Evolutionary conservation across 2,329 filamentous ascomycete species (phyloP).

Genomic region (Fusarium metavorans): DNA sequence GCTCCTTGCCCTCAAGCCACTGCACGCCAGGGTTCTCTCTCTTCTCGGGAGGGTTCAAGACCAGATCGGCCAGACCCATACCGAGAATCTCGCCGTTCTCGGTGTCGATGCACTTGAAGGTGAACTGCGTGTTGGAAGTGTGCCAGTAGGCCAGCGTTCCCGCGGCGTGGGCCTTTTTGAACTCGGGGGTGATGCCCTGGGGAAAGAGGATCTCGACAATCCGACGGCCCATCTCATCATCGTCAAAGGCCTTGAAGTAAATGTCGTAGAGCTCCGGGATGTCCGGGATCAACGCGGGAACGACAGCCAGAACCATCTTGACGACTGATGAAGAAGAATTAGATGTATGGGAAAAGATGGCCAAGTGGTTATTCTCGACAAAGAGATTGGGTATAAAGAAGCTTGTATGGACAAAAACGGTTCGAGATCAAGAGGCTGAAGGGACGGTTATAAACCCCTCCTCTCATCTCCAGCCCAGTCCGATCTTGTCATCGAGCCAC

Average conservation of each 20-base stretch:
- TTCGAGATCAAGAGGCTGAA: background rate
- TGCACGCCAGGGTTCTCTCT: conserved; percentile 57
- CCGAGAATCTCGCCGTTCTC: conserved; percentile 57
- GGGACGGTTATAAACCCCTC: background rate
- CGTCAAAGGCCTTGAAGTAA: conserved; percentile 60
- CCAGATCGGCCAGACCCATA: conserved; percentile 61
- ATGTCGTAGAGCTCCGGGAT: conserved; percentile 59
- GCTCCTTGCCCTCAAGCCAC: conserved; percentile 59
- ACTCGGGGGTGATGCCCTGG: conserved; percentile 49
- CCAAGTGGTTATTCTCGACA: background rate
- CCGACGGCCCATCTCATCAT: conserved; percentile 52
- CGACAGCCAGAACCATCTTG: conserved; percentile 55
- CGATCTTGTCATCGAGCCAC: background rate
- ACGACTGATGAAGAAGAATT: background rate
- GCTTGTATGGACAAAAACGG: background rate
- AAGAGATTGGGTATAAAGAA: background rate
- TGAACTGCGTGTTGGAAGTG: conserved; percentile 56
- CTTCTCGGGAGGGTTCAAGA: conserved; percentile 54
- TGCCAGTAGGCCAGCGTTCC: conserved; percentile 56
- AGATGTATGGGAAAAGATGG: background rate
- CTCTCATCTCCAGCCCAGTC: background rate
- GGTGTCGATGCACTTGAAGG: conserved; percentile 60
- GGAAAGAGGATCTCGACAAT: conserved; percentile 59
- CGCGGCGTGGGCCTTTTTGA: conserved; percentile 57
- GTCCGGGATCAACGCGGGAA: conserved; percentile 60